Evolutionary conservation across 495 filamentous ascomycete genomes (phyloP), one percentile per base, ranked within the genome.

Genomic region (Penicillium robsamsonii): DNA sequence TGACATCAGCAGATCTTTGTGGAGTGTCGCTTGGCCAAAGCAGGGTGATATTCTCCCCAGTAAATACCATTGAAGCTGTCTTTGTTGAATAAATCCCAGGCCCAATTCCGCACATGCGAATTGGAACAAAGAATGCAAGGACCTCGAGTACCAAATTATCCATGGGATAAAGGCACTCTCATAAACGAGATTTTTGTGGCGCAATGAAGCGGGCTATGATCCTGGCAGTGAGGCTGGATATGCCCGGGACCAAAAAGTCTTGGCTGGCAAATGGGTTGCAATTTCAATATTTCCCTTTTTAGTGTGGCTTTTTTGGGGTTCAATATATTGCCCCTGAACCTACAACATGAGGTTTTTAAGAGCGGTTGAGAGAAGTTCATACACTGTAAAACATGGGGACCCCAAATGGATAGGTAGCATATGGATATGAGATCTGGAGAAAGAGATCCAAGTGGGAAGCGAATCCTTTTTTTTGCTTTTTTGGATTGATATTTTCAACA

Each of bases 191-290:
- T 43, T 22, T 12, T 22, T 13, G n/a, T 38, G 35, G 35, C 35
- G 43, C 8, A 31, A 20, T 12, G 29, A 47, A 17, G n/a, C 45
- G 27, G 45, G 45, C 45, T 20, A 31, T 47, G 9, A 47, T 17
- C 45, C 29, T 31, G 45, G 45, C 29, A 22, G 9, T 49, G 46
- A 49, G 31, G 46, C 46, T 37, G 31, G 46, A 49, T 31, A 47
- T 5, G 12, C 10, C 10, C 27, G 15, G 22, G 2, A 45, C 5
- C 13, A 33, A 44, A 11, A 25, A 25, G 42, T 8, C 45, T 46
- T 46, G 25, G 45, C 45, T 30, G 3, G 13, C 22, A 24, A 46
- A 29, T 2, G 25, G n/a, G 24, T 18, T 40, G 37, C 37, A 43
- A 20, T 5, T 44, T 11, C 42, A 11, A 17, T 15, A n/a, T 46